These are phyloP conservation scores for Byssothecium circinans DNA, from an alignment of 2,329 filamentous ascomycete genomes.

Conservation along the genomic window DNA sequence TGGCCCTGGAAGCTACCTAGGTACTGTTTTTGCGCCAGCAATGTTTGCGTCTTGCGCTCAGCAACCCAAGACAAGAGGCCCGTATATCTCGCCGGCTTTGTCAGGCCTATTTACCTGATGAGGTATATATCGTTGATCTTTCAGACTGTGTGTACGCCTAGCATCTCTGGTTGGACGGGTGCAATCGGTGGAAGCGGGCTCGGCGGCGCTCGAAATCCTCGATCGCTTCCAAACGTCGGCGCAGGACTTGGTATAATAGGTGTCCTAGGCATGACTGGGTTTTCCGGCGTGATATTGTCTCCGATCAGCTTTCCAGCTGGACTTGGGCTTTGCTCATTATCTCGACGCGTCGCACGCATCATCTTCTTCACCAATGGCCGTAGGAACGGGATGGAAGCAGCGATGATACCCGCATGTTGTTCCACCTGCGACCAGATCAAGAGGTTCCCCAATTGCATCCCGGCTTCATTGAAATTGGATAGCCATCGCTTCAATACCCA, in stretches of 20 bases:
- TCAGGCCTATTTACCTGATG: no score
- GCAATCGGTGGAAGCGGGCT: conserved; percentile 19
- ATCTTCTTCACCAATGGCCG: conserved; percentile 26
- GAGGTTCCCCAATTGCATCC: conserved; percentile 19
- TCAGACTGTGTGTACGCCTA: conserved; percentile 7
- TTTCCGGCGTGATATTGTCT: conserved; percentile 8
- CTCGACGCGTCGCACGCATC: conserved; percentile 8
- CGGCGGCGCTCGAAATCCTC: conserved; percentile 19
- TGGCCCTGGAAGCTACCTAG: no score
- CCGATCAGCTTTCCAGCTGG: conserved; percentile 15
- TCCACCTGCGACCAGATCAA: conserved; percentile 39
- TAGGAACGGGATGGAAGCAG: conserved; percentile 37
- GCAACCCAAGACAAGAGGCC: no score
- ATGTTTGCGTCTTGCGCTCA: no score
- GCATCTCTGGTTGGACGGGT: conserved; percentile 10
- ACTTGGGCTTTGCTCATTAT: conserved; percentile 17
- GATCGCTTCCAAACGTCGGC: conserved; percentile 17
- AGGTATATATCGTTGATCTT: no score
- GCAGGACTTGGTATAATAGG: conserved; percentile 29
- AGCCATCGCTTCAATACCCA: conserved; percentile 32
- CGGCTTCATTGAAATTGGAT: conserved; percentile 16
- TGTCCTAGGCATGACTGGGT: conserved; percentile 15
- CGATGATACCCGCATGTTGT: conserved; percentile 34
- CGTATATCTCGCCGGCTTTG: no score
- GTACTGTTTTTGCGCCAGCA: no score